phyloP scores from a whole-genome alignment of 75 land plant species.

The Cryptomeria japonica region DNA sequence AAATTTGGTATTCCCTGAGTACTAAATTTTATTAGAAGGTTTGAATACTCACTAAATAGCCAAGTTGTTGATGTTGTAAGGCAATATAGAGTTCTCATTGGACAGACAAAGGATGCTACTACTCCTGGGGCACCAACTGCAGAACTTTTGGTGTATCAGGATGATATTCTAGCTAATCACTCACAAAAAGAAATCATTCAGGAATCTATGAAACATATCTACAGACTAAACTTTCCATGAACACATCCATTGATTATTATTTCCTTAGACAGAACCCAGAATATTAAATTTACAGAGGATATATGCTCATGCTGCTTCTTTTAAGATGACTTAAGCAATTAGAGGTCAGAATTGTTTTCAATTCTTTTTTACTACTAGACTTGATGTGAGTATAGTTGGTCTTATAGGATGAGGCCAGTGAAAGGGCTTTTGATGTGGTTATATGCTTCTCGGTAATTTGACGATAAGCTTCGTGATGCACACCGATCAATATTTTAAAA shows the following conservation, averaged over 20 bases:
- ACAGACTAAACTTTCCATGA: conserved; percentile 76
- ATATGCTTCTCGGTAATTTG: too few species aligned
- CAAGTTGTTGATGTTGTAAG: too few species aligned
- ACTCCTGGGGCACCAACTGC: conserved; percentile 59
- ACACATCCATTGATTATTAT: conserved; percentile 78
- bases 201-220: conserved; percentile 95
- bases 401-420: neutral
- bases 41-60: too few species aligned
- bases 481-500: too few species aligned
- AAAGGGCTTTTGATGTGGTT: too few species aligned
- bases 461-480: too few species aligned
- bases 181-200: conserved; percentile 77
- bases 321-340: conserved; percentile 90
- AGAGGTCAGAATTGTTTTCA: conserved; percentile 82
- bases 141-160: conserved; percentile 77
- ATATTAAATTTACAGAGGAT: conserved; percentile 76
- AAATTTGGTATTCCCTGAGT: too few species aligned
- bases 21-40: too few species aligned
- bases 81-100: neutral
- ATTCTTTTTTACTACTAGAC: too few species aligned
- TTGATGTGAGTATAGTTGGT: neutral
- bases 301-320: conserved; percentile 82
- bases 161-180: conserved; percentile 58
- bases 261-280: conserved; percentile 74
- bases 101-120: neutral